Evolutionary conservation across 768 basidiomycete genomes (phyloP).

Genomic region (Kwoniella mangroviensis): DNA sequence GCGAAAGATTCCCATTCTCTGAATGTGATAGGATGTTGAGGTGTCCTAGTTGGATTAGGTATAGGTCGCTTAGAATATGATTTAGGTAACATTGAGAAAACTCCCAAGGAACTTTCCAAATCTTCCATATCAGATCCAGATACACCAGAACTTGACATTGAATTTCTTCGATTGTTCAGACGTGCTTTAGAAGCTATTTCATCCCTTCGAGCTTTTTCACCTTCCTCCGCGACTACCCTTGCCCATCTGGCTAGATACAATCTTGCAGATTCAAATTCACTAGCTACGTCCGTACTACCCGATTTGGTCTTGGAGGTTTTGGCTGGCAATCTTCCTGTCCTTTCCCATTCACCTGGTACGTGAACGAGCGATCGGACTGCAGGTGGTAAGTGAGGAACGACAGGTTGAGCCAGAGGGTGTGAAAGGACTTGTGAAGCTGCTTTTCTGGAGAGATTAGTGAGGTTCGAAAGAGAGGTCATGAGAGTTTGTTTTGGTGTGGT

Average conservation of each 20-base stretch:
- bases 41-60: conserved; percentile 70
- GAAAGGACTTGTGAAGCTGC: conserved; percentile 94
- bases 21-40: conserved; percentile 74
- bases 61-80: conserved; percentile 48
- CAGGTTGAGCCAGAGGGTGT: conserved; percentile 93
- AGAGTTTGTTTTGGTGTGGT: conserved; percentile 61
- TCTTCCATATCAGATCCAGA: conserved; percentile 54
- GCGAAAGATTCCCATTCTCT: conserved; percentile 69
- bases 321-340: conserved; percentile 78
- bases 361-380: conserved; percentile 88
- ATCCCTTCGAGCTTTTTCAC: conserved; percentile 79
- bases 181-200: conserved; percentile 65
- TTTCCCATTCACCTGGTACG: conserved; percentile 74
- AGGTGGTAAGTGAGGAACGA: conserved; percentile 92
- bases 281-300: conserved; percentile 62
- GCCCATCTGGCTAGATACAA: conserved; percentile 98
- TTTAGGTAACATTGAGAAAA: conserved; percentile 45
- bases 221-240: conserved; percentile 90
- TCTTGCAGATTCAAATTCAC: conserved; percentile 93
- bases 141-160: not conserved
- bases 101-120: conserved; percentile 43
- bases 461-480: conserved; percentile 90
- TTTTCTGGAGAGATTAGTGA: conserved; percentile 88
- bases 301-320: conserved; percentile 23
- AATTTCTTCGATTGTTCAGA: conserved; percentile 50